Base-by-base conservation (phyloP, 768 basidiomycete species). In the Trametes sanguinea region DNA sequence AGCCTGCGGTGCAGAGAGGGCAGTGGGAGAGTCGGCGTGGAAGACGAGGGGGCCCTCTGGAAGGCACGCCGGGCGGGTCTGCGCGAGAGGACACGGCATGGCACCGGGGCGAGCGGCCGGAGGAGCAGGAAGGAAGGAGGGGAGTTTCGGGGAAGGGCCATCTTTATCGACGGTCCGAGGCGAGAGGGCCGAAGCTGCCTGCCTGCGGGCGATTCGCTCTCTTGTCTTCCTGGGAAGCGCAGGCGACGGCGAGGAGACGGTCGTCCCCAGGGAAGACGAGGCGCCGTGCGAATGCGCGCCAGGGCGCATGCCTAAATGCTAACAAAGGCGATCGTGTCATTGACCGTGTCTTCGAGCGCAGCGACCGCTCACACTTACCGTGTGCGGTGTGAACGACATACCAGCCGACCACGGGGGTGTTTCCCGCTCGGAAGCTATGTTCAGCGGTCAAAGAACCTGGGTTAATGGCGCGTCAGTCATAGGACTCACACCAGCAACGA, bases 231-330 rank as follows among this genome's bases (percentile, higher is more conserved):
- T 32, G 48, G 30, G 48, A 32, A 30, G 30, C 29, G 48, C 48
- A 50, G 48, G 30, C 48, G 17, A 33, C 13, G 48, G 14, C 30
- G 47, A 47, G 39, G 3, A 7, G 13, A 22, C 22, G 22, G 22
- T 22, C 22, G 22, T 22, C 22, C 22, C 22, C 22, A 22, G 22
- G 22, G 22, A 22, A 22, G 46, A 29, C 16, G 7, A 39, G 17
- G 27, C 39, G 48, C 35, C 55, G 60, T 55, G 60, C 54, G 60
- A 55, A 55, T 8, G 32, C 6, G 43, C 29, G 55, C 46, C 45
- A 54, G 55, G 62, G 53, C 47, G 16, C 44, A 43, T 59, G 62
- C 45, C 62, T 63, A 63, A 63, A 63, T 54, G 62, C 45, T 63
- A 59, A 59, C 62, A 43, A 42, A 51, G 50, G 32, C 32, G 55